These are phyloP conservation scores for Blepharisma japonicum DNA, from an alignment of 73 alveolate species.

Conservation along the genomic window DNA sequence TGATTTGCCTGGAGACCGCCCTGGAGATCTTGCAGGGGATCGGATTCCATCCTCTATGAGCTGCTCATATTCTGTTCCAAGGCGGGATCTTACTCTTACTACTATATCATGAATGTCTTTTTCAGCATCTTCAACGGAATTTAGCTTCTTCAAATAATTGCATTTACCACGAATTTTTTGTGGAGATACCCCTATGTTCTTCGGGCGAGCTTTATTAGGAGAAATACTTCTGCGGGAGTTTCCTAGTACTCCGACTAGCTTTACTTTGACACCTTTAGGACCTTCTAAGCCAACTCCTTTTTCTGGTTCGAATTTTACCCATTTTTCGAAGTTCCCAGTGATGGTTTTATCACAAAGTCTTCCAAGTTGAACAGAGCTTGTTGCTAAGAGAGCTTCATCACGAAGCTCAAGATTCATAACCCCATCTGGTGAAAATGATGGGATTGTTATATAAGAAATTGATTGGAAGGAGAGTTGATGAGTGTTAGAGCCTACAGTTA, in stretches of 20 bases:
- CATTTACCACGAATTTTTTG: not conserved
- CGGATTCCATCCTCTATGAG: not conserved
- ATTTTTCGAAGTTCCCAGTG: not conserved
- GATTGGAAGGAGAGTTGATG: not conserved
- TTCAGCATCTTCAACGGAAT: not conserved
- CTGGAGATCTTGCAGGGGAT: not conserved
- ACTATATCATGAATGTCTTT: not conserved
- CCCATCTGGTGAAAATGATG: not conserved
- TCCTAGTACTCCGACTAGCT: not conserved
- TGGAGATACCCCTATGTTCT: not conserved
- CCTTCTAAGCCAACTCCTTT: not conserved
- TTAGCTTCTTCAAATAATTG: not conserved
- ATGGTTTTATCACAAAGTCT: constrained; percentile 1
- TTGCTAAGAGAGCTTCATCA: not conserved
- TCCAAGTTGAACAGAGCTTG: not conserved
- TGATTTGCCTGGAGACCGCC: no score
- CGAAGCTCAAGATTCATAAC: not conserved
- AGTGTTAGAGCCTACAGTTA: not conserved
- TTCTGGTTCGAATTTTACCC: not conserved
- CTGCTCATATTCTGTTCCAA: not conserved
- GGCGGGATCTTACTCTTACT: not conserved
- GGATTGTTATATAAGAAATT: not conserved
- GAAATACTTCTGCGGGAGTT: not conserved
- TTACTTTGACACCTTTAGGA: not conserved
- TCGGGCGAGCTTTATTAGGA: not conserved